Conservation (phyloP, 1,284 basidiomycete genomes). For the Naganishia cerealis region DNA sequence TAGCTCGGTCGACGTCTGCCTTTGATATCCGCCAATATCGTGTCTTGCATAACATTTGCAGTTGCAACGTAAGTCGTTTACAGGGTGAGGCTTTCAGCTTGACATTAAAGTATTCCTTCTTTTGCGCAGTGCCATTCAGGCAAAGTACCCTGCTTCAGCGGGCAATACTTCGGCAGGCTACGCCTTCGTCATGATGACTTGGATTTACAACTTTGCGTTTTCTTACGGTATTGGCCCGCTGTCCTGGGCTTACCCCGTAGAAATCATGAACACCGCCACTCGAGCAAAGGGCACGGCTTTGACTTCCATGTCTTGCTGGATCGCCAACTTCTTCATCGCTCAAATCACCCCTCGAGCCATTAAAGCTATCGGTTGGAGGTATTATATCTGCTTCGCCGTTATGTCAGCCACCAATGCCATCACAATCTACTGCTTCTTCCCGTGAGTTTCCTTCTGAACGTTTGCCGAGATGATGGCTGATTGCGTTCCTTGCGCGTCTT, state of each 20-base stretch:
- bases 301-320: constrained; percentile 60
- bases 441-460: constrained; percentile 27
- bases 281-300: constrained; percentile 64
- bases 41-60: constrained; percentile 53
- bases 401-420: constrained; percentile 65
- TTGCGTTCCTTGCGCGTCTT: not conserved
- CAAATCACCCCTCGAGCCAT: constrained; percentile 54
- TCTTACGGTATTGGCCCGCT: constrained; percentile 31
- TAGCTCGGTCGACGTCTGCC: constrained; percentile 60
- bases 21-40: constrained; percentile 61
- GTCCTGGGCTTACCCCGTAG: constrained; percentile 51
- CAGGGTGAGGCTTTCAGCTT: not conserved
- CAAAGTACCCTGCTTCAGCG: constrained; percentile 27
- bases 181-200: constrained; percentile 42
- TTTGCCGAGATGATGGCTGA: not conserved
- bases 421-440: constrained; percentile 59
- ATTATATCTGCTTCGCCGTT: constrained; percentile 64
- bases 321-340: constrained; percentile 49
- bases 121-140: constrained; percentile 28
- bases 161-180: constrained; percentile 33
- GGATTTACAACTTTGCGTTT: constrained; percentile 27
- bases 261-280: constrained; percentile 62
- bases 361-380: constrained; percentile 51
- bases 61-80: constrained; percentile 42
- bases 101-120: not conserved